Base-by-base conservation (phyloP, 352 stramenopile species). In the Globisporangium paddicum region DNA sequence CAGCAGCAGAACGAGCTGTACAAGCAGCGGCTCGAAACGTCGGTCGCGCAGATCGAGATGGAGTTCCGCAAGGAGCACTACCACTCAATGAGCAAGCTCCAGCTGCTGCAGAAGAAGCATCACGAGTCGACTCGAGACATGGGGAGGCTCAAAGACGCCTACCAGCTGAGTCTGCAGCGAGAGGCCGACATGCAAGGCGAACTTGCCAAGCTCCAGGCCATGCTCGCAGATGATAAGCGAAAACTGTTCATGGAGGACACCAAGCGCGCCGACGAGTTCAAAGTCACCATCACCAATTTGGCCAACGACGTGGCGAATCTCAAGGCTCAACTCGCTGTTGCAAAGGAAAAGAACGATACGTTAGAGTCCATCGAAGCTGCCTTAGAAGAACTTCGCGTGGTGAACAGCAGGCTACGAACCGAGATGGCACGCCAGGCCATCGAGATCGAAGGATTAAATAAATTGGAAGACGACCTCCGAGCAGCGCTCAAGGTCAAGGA, bases 61-160 rank as follows among this genome's bases (percentile, higher is more conserved):
- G 81, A 91, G 49, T 91, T 90, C 28, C 78, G 81, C 18, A 78
- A 76, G 25, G 79, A 90, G 35, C 68, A 86, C 41, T 68, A 85
- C 21, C 60, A 75, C 16, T 64, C 66, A 1, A 49, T 51, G 6
- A 70, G 78, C 13, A 86, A 85, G 32, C 63, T 84, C 21, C 70
- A 87, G 30, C 4, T 59, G 0, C 34, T 73, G 7, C 75, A 87
- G 45, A 77, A 68, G 30, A 83, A 82, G 49, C 72, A 68, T 26
- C 75, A 87, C 2, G 73, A 79, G 7, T 30, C 64, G 0, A 28
- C 73, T 1, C 67, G 75, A 25, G 72, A 84, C 16, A 63, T 66
- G 4, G 62, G 62, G 18, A 64, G 65, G 14, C 37, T 86, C 13
- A 72, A 79, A 62, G 64, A 77, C n/a, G 63, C 72, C 6, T 86